Percentiles rank a stretch among this genome's conserved stretches.
Evolutionary conservation across 164 flowering plant genomes (phyloP).

Genomic region (Platanus orientalis): DNA sequence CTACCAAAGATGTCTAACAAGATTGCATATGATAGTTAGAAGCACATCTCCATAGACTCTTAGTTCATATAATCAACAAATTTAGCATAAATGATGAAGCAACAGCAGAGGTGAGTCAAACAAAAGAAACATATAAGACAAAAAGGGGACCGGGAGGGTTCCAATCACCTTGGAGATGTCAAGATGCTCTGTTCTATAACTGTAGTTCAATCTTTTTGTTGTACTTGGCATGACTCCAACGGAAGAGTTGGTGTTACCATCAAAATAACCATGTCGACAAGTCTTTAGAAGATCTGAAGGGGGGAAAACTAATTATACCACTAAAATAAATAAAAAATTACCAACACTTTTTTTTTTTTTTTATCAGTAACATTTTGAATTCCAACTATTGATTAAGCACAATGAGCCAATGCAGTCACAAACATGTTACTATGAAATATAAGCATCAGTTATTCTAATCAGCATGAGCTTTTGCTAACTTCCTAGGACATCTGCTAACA

Average conservation of each 20-base stretch:
- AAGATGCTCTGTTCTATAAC: slow-evolving; percentile 18
- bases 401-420: too few species aligned
- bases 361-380: too few species aligned
- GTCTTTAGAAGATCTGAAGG: slow-evolving; percentile 27
- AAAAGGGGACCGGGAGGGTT: neutral
- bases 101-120: neutral
- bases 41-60: too few species aligned
- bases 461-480: too few species aligned
- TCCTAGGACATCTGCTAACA: too few species aligned
- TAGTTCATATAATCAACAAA: slow-evolving; percentile 1
- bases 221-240: slow-evolving; percentile 10
- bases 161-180: slow-evolving; percentile 20
- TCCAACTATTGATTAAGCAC: too few species aligned
- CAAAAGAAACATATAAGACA: neutral
- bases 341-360: too few species aligned
- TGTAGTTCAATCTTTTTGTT: slow-evolving; percentile 12
- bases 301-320: slow-evolving; percentile 1
- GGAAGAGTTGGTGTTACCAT: slow-evolving; percentile 20
- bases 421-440: too few species aligned
- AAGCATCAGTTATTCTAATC: too few species aligned
- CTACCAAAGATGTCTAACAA: neutral
- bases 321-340: neutral
- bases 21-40: neutral
- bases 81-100: neutral
- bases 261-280: slow-evolving; percentile 15